Percentiles rank a stretch among this genome's conserved stretches.
These are phyloP conservation scores for Pichiaceae sp. DNA, from an alignment of 1,139 yeast species.

Conservation along the genomic window DNA sequence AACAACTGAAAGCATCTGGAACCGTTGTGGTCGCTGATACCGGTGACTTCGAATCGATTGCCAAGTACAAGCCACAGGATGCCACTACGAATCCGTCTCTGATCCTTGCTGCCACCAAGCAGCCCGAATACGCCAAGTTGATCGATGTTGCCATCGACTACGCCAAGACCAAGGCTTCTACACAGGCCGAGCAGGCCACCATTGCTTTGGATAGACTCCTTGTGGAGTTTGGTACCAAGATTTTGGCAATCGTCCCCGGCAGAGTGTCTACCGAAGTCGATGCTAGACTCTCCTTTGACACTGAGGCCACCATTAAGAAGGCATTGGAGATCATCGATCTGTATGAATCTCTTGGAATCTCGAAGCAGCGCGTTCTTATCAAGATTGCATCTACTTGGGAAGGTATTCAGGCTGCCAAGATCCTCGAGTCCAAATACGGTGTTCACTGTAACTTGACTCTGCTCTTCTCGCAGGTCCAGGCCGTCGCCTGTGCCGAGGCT, in stretches of 20 bases:
- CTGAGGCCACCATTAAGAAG: slow-evolving; percentile 85
- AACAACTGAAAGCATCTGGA: slow-evolving; percentile 90
- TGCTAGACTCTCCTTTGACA: slow-evolving; percentile 94
- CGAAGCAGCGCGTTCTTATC: slow-evolving; percentile 84
- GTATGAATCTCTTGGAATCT: slow-evolving; percentile 76
- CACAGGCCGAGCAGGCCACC: slow-evolving; percentile 56
- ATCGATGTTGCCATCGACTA: slow-evolving; percentile 86
- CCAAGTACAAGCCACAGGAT: slow-evolving; percentile 97
- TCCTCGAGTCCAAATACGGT: slow-evolving; percentile 82
- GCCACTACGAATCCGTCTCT: slow-evolving; percentile 99
- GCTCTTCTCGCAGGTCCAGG: slow-evolving; percentile 91
- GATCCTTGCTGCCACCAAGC: slow-evolving; percentile 91
- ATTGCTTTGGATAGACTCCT: slow-evolving; percentile 85
- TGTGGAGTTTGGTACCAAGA: slow-evolving; percentile 94
- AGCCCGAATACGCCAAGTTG: slow-evolving; percentile 80
- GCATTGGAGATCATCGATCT: slow-evolving; percentile 81
- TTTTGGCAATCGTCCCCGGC: slow-evolving; percentile 93
- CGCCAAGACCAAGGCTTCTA: slow-evolving; percentile 59
- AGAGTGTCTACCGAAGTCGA: slow-evolving; percentile 99
- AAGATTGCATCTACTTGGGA: slow-evolving; percentile 98
- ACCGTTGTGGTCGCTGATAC: slow-evolving; percentile 97
- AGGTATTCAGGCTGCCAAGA: slow-evolving; percentile 98
- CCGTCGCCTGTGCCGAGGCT: slow-evolving; percentile 99
- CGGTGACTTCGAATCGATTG: slow-evolving; percentile 97
- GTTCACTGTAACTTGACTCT: slow-evolving; percentile 95